Evolutionary conservation across 1,139 yeast genomes (phyloP), one percentile per base, ranked within the genome.

Genomic region (Chernovozyma sophiae-reginae): DNA sequence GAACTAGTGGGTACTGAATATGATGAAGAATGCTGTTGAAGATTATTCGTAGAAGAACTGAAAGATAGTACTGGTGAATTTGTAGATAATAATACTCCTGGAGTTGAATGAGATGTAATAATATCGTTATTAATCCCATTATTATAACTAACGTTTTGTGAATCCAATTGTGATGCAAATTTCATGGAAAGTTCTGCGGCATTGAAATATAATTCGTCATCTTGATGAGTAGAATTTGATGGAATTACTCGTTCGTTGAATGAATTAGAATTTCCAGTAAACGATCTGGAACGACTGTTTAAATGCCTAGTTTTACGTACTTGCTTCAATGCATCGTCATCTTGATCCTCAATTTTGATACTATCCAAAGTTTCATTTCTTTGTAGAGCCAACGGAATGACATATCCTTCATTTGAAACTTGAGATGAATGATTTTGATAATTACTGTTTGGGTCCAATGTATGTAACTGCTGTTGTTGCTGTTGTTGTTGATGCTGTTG

Each of bases 281-380:
- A 25, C 6, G 31, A 28, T n/a, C 22, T 19, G 6, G 25, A 30
- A 18, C 25, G 30, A 28, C 15, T 17, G 16, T 33, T 14, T 26
- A 30, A 35, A 14, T 32, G 34, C 43, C 65, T 65, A 4, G 72
- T 72, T 45, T 67, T 60, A 32, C 59, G 58, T 38, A 70, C 48
- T 43, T 67, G 72, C 40, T 64, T 64, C 40, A 68, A 58, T 3
- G 75, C 74, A 47, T 69, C 74, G 45, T 68, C 70, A 36, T 68
- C 72, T 43, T 66, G 71, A 38, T 62, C 68, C 41, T 67, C 73
- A 35, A 64, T 57, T 30, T 56, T 55, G 33, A 65, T 58, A 4
- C 68, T 53, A 28, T 63, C 70, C 25, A 64, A 45, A 6, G 60
- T 55, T 33, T 53, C 56, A 31, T 52, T 53, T 29, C 55, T 36